Evolutionary conservation across 352 stramenopile genomes (phyloP).

Genomic region (Phytophthora pistaciae): DNA sequence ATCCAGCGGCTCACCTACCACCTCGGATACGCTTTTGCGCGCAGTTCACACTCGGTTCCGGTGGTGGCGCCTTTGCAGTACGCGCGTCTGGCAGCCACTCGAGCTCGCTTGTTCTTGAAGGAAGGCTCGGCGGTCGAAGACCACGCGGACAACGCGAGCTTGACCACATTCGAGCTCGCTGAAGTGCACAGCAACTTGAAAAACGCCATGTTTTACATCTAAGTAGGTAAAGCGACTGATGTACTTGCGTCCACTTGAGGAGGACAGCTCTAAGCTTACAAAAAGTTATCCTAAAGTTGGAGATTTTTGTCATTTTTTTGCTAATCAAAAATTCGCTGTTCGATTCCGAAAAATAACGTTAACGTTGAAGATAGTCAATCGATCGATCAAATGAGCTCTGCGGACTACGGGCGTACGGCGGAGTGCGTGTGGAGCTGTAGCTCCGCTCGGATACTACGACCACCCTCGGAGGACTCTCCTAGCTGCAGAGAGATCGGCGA

Average conservation of each 20-base stretch:
- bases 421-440: not conserved
- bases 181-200: too few species aligned
- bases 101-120: too few species aligned
- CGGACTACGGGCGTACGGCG: not conserved
- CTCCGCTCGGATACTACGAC: not conserved
- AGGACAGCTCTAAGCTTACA: too few species aligned
- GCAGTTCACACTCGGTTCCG: not conserved
- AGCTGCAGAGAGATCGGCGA: not conserved
- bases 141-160: too few species aligned
- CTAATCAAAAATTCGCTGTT: not conserved
- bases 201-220: too few species aligned
- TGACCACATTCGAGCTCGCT: too few species aligned
- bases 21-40: not conserved
- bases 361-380: too few species aligned
- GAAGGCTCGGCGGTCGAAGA: too few species aligned
- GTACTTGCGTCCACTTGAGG: too few species aligned
- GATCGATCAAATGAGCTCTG: not conserved
- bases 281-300: too few species aligned
- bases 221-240: too few species aligned
- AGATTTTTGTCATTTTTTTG: not conserved
- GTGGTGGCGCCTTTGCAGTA: not conserved
- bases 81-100: not conserved
- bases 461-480: not conserved
- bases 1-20: not conserved
- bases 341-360: too few species aligned